Evolutionary conservation across 768 basidiomycete genomes (phyloP), one percentile per base, ranked within the genome.

Genomic region (Mycena latifolia): DNA sequence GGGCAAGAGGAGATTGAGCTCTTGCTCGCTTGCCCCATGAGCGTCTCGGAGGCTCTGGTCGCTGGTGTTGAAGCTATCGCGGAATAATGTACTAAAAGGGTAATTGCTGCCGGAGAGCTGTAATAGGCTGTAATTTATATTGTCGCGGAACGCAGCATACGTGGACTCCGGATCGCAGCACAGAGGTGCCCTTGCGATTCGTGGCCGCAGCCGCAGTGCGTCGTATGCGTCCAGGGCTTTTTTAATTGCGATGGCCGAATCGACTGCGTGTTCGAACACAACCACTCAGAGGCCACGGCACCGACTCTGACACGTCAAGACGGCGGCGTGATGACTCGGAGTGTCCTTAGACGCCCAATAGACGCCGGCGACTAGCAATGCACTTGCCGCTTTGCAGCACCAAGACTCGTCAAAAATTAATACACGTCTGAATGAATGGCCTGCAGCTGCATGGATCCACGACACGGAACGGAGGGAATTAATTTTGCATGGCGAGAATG

Each of bases 1-100:
- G 90, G 90, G 18, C 86, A 91, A 71, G 72, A 78, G 17, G 84
- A 88, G 43, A 76, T 88, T 28, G 66, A 68, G 8, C 64, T 81
- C 27, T 77, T 88, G 78, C 77, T 81, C 33, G 69, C 74, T n/a
- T 87, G 84, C 66, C 73, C 64, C 14, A 79, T 6, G 17, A 50
- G 73, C 67, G 77, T 88, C 17, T 75, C 69, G 5, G 77, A 71
- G 39, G 81, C 82, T 18, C 54, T 87, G 27, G 65, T 69, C 8
- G 64, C 54, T 2, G 71, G 65, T 55, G 56, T 64, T 11, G 56
- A 58, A 27, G 31, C 31, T 29, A 18, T 46, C 18, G 6, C 14
- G 33, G 28, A 28, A 51, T 28, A 31, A 29, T 52, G 14, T 33
- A 47, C 25, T 20, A 25, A 25, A 3, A 12, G 20, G 7, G 5